Percentiles rank a stretch among this genome's conserved stretches.
Conservation (phyloP, 2,329 filamentous ascomycete genomes). For the Cercospora zeina region DNA sequence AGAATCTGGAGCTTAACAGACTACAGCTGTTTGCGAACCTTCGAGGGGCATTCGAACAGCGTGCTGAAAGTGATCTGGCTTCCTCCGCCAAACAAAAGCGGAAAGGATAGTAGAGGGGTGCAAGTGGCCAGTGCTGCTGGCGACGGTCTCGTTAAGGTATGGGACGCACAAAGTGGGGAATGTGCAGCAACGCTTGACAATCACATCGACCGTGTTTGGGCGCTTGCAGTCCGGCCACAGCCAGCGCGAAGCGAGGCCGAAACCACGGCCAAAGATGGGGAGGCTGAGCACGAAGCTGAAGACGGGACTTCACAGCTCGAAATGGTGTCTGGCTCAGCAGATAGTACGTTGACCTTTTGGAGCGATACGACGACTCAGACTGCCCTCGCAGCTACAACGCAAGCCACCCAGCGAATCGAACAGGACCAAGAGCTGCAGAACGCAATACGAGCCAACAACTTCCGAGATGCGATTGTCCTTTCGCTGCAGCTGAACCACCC, state of each 20-base stretch:
- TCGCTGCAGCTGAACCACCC: conserved; percentile 94
- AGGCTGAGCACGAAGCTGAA: conserved; percentile 31
- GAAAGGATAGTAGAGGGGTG: conserved; percentile 57
- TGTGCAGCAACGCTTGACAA: conserved; percentile 89
- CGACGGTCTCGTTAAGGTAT: conserved; percentile 94
- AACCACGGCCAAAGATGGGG: conserved; percentile 32
- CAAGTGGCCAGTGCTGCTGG: conserved; percentile 84
- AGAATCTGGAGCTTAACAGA: conserved; percentile 92
- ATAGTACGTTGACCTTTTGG: conserved; percentile 95
- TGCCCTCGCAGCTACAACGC: conserved; percentile 69
- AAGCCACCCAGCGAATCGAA: conserved; percentile 78
- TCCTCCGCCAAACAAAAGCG: conserved; percentile 49
- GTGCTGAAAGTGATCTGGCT: conserved; percentile 94
- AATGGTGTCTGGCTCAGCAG: conserved; percentile 85
- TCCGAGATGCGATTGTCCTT: conserved; percentile 87
- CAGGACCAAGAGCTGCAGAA: conserved; percentile 94
- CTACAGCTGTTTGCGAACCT: conserved; percentile 88
- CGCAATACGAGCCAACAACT: conserved; percentile 82
- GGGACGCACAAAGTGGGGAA: conserved; percentile 85
- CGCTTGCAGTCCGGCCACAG: conserved; percentile 69
- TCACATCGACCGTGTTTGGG: conserved; percentile 95
- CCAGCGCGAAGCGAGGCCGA: conserved; percentile 19
- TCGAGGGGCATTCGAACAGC: conserved; percentile 95
- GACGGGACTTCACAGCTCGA: conserved; percentile 53
- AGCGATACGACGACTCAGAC: conserved; percentile 84